Evolutionary conservation across 768 basidiomycete species (phyloP), one percentile per base, ranked within the genome.

Genomic region (Calocybe gangraenosa): DNA sequence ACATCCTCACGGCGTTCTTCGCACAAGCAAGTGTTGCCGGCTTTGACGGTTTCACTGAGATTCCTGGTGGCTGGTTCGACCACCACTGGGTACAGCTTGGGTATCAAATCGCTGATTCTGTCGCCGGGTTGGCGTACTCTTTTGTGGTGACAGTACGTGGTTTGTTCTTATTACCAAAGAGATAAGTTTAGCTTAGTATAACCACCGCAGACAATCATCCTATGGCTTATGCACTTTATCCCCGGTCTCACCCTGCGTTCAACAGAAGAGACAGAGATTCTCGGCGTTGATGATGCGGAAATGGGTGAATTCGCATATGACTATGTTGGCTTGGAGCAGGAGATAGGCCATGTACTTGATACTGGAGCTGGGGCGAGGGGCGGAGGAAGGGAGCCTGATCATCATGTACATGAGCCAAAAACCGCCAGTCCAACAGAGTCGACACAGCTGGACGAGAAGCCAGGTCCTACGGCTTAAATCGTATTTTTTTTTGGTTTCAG

Each of bases 251-350:
- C 82, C 32, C 75, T 97, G 51, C 84, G 90, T 44, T 71, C 73
- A 22, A 60, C 65, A 10, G 81, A 83, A 51, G 80, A 83, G 50
- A 71, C 68, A 10, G 87, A 89, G 65, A 79, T 84, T 32, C 68
- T 95, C 37, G 93, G 94, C 46, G 82, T 95, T 54, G 94, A 97
- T 65, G 87, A 92, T 57, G 75, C 81, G 1, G 86, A 93, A 69
- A 83, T 92, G 76, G 92, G 91, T 51, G 92, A 94, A 67, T 92
- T 81, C 50, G 84, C 87, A 1, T 91, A 90, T 56, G 88, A 92
- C 64, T 92, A 89, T 51, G 88, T 92, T 23, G 86, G 83, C 9
- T 61, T 89, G 40, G 87, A 89, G 56, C 69, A 70, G 54, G 76
- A 78, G 53, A 66, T 76, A 30, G 73, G 71, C 4, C 74, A 73